These are phyloP conservation scores for Chenopodium album DNA, from an alignment of 148 eudicot species.

Conservation along the genomic window DNA sequence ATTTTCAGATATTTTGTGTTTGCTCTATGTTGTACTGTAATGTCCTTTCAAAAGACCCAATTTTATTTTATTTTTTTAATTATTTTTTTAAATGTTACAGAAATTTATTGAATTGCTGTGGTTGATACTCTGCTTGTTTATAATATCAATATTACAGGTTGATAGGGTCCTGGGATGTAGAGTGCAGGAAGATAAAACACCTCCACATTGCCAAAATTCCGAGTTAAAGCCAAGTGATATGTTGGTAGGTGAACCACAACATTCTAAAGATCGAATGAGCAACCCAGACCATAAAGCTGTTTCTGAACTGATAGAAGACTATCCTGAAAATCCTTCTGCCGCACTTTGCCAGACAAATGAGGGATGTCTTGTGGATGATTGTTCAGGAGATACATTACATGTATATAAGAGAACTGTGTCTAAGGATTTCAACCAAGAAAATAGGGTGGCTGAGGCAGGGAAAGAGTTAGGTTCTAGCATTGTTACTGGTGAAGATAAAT, in stretches of 20 bases:
- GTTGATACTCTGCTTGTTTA: constrained; percentile 2
- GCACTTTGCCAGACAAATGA: constrained; percentile 29
- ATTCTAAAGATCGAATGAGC: constrained; percentile 33
- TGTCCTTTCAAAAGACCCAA: too few species aligned
- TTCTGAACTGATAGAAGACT: constrained; percentile 32
- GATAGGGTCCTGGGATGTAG: constrained; percentile 94
- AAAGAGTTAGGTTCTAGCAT: constrained; percentile 30
- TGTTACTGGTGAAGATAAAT: constrained; percentile 25
- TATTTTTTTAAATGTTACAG: too few species aligned
- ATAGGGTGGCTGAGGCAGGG: constrained; percentile 30
- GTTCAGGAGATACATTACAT: constrained; percentile 36
- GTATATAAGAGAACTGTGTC: constrained; percentile 41
- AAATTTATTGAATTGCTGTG: not conserved
- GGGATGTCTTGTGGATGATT: constrained; percentile 17
- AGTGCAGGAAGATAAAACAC: constrained; percentile 38
- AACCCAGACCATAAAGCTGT: constrained; percentile 33
- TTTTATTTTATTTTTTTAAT: too few species aligned
- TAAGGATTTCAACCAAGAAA: constrained; percentile 44
- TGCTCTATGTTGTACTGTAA: not conserved
- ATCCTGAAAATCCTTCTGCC: constrained; percentile 30
- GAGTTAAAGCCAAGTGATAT: constrained; percentile 27
- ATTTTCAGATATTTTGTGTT: not conserved
- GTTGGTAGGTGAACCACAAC: constrained; percentile 32
- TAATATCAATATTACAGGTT: constrained; percentile 49
- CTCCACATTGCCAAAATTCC: constrained; percentile 26